These are phyloP conservation scores for Pythium dissotocum DNA, from an alignment of 352 stramenopile species.

Conservation along the genomic window DNA sequence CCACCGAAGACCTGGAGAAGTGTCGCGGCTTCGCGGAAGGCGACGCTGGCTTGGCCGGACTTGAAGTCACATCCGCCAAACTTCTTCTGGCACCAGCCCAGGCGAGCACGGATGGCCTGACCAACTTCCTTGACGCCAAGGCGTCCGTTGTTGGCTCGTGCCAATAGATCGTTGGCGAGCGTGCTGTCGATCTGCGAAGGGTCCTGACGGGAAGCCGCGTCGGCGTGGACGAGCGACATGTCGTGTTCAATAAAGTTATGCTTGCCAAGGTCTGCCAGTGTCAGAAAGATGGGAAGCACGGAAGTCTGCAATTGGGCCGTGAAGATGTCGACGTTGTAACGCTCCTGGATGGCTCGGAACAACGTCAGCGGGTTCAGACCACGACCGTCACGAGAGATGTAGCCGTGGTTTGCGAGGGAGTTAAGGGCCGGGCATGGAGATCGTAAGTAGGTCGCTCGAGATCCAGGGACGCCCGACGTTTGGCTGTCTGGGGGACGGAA, in stretches of 20 bases:
- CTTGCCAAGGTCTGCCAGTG: conserved; percentile 40
- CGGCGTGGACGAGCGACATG: conserved; percentile 42
- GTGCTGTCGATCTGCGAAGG: conserved; percentile 31
- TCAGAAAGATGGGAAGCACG: conserved; percentile 34
- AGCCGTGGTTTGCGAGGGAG: background rate
- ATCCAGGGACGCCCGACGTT: background rate
- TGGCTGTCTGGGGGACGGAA: conserved; percentile 26
- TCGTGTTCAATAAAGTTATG: conserved; percentile 61
- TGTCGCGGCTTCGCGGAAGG: conserved; percentile 13
- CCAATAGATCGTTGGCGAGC: conserved; percentile 38
- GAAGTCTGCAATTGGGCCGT: conserved; percentile 18
- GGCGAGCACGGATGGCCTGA: background rate
- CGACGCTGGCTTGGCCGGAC: conserved; percentile 5
- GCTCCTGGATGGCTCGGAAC: background rate
- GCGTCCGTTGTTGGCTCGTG: conserved; percentile 18
- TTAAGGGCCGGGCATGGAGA: background rate
- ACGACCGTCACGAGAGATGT: background rate
- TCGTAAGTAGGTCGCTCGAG: background rate
- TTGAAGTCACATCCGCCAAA: conserved; percentile 12
- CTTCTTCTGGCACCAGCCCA: conserved; percentile 14
- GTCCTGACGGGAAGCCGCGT: conserved; percentile 38
- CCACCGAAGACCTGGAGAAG: conserved; percentile 13
- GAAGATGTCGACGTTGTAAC: background rate
- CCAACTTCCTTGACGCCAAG: conserved; percentile 19
- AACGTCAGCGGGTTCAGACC: background rate